phyloP scores from a whole-genome alignment of 2,329 filamentous ascomycete species.

The Cordyceps tenuipes region DNA sequence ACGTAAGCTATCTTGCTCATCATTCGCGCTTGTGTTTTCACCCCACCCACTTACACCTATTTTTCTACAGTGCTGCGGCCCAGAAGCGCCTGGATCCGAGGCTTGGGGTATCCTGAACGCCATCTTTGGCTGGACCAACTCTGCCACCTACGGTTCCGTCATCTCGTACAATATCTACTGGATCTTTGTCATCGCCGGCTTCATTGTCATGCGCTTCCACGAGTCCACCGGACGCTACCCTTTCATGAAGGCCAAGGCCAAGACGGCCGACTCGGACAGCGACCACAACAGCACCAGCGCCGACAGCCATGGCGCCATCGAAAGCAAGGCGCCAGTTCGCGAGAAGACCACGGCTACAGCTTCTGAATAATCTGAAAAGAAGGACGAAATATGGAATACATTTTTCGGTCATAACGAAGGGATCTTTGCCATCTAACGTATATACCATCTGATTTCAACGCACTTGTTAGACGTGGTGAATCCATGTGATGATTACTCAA shows the following conservation, averaged over 20 bases:
- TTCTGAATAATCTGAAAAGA: neutral
- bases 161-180: constrained; percentile 86
- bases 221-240: constrained; percentile 49
- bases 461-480: neutral
- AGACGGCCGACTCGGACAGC: constrained; percentile 13
- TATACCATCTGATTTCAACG: neutral
- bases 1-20: constrained; percentile 38
- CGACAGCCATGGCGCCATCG: constrained; percentile 18
- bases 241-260: constrained; percentile 28
- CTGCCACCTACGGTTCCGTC: constrained; percentile 78
- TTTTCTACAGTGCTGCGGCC: constrained; percentile 62
- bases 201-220: constrained; percentile 56
- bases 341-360: constrained; percentile 19
- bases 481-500: neutral
- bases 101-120: constrained; percentile 87
- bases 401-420: too few species aligned
- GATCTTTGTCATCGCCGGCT: constrained; percentile 64
- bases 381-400: too few species aligned
- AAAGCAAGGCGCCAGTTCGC: neutral
- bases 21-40: neutral
- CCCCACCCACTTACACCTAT: too few species aligned
- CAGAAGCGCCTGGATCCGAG: constrained; percentile 60
- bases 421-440: neutral
- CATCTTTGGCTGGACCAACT: constrained; percentile 80
- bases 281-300: constrained; percentile 17